Evolutionary conservation across 768 basidiomycete species (phyloP).

Genomic region (Filobasidium wieringae): DNA sequence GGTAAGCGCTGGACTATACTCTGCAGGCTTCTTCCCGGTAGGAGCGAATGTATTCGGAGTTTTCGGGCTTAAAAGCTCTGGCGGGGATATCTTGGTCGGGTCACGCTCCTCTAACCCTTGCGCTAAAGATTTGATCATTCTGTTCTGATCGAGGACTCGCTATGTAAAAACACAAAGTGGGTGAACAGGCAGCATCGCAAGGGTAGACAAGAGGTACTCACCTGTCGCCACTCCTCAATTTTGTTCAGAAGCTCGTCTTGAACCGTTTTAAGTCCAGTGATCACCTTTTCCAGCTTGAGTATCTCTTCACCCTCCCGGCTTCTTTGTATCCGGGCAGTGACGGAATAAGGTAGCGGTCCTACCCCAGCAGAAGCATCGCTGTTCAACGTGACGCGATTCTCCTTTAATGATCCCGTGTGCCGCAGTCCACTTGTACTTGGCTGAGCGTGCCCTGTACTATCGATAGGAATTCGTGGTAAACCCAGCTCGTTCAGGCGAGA

Average conservation of each 20-base stretch:
- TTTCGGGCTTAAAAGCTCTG: not conserved
- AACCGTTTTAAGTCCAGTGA: slow-evolving; percentile 28
- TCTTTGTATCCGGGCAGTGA: not conserved
- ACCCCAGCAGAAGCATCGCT: not conserved
- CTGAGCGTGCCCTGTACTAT: not conserved
- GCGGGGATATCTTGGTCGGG: not conserved
- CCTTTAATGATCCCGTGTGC: slow-evolving; percentile 1
- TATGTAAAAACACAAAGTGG: not conserved
- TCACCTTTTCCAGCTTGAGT: slow-evolving; percentile 30
- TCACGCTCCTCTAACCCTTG: not conserved
- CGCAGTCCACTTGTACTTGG: not conserved
- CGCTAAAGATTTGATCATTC: slow-evolving; percentile 26
- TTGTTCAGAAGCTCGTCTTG: slow-evolving; percentile 33
- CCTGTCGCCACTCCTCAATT: slow-evolving; percentile 29
- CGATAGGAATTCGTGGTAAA: not conserved
- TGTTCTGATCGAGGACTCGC: slow-evolving; percentile 20
- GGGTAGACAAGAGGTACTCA: slow-evolving; percentile 11
- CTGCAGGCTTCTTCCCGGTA: not conserved
- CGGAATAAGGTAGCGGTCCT: not conserved
- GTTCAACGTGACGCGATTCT: slow-evolving; percentile 2
- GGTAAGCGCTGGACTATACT: not conserved
- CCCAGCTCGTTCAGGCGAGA: not conserved
- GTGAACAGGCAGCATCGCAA: not conserved
- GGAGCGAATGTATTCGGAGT: not conserved
- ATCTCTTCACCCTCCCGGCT: slow-evolving; percentile 23